These are phyloP conservation scores for Vitis labrusca DNA, from an alignment of 164 flowering plant genomes.

Conservation along the genomic window DNA sequence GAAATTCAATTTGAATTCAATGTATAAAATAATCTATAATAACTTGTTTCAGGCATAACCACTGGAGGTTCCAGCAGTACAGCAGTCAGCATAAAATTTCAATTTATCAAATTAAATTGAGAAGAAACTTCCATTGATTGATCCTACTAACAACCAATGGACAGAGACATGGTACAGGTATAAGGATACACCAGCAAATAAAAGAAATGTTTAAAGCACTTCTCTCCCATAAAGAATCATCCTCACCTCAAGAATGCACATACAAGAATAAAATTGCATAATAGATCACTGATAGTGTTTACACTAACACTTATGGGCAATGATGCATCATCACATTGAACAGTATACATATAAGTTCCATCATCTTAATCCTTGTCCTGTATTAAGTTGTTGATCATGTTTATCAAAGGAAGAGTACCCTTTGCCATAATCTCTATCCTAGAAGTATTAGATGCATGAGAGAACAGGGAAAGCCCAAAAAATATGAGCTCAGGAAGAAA, in stretches of 20 bases:
- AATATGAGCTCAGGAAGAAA: conserved; percentile 79
- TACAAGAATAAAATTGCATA: background rate
- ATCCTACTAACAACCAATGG: no score
- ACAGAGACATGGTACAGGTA: no score
- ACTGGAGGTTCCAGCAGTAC: no score
- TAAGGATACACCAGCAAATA: no score
- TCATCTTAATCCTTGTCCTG: conserved; percentile 50
- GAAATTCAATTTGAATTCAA: no score
- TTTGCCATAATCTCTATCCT: conserved; percentile 92
- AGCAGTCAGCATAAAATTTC: no score
- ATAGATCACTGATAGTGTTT: background rate
- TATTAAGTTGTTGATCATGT: conserved; percentile 71
- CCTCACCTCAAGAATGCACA: background rate
- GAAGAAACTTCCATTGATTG: no score
- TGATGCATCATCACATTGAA: conserved; percentile 10
- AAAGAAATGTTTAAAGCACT: no score
- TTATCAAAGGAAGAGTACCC: conserved; percentile 81
- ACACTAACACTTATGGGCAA: conserved; percentile 3
- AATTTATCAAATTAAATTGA: no score
- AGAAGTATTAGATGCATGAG: conserved; percentile 77
- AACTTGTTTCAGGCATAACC: no score
- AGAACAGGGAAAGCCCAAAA: conserved; percentile 84
- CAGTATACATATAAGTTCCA: conserved; percentile 4
- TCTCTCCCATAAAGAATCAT: background rate
- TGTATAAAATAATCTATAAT: no score